Conservation (phyloP, 1,139 yeast species). For the Taphrina sp. region DNA sequence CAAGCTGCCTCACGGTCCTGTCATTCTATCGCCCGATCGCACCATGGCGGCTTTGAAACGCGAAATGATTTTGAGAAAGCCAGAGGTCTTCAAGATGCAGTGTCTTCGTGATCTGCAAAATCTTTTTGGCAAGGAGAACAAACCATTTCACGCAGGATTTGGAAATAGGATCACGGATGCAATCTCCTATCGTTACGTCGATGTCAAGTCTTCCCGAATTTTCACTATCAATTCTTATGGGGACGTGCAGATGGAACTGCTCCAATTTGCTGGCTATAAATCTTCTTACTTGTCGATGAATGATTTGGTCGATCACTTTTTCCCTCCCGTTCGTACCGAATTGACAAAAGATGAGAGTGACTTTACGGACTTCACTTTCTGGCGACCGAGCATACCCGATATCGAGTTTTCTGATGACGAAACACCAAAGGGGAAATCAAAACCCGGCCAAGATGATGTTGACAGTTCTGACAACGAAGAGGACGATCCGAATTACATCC, state of each 20-base stretch:
- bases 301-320: slow-evolving; percentile 93
- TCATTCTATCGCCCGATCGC: slow-evolving; percentile 90
- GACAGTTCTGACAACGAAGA: slow-evolving; percentile 32
- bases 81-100: slow-evolving; percentile 97
- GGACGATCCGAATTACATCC: slow-evolving; percentile 31
- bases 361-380: slow-evolving; percentile 81
- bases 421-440: slow-evolving; percentile 37
- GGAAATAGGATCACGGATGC: slow-evolving; percentile 98
- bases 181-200: slow-evolving; percentile 86
- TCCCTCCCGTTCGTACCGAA: slow-evolving; percentile 62
- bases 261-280: slow-evolving; percentile 89
- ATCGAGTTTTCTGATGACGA: slow-evolving; percentile 56
- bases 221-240: slow-evolving; percentile 96
- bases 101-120: slow-evolving; percentile 83
- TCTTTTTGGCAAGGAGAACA: slow-evolving; percentile 50
- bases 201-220: slow-evolving; percentile 89
- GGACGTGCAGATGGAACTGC: slow-evolving; percentile 93
- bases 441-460: slow-evolving; percentile 33
- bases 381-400: slow-evolving; percentile 79
- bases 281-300: slow-evolving; percentile 86
- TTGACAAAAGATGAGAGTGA: slow-evolving; percentile 52
- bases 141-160: slow-evolving; percentile 96
- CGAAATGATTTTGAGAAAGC: slow-evolving; percentile 89
- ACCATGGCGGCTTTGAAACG: slow-evolving; percentile 88
- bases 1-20: slow-evolving; percentile 85